A percentile compares a stretch with the other conserved stretches of the same genome.
phyloP scores from a whole-genome alignment of 768 basidiomycete species.

The Mrakia blollopis region DNA sequence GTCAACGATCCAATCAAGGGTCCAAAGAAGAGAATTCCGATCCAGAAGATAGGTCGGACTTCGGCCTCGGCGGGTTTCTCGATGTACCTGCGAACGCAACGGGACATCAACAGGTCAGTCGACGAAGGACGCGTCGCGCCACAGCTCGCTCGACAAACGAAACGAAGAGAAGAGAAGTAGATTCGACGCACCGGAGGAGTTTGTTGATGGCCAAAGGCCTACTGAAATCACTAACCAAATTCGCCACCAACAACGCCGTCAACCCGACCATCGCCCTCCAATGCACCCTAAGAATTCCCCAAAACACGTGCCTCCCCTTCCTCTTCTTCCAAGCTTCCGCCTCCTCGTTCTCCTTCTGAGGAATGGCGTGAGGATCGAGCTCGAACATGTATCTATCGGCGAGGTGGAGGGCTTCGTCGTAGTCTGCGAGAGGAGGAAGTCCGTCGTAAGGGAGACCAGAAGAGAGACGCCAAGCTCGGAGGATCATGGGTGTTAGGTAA shows the following conservation, averaged over 20 bases:
- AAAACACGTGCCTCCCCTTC: constrained; percentile 49
- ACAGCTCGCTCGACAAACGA: background rate
- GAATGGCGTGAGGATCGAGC: constrained; percentile 46
- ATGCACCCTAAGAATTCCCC: constrained; percentile 48
- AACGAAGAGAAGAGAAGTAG: background rate
- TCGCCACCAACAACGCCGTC: constrained; percentile 33
- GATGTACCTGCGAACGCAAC: constrained; percentile 44
- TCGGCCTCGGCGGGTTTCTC: constrained; percentile 54
- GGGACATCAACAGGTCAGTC: background rate
- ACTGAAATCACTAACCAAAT: constrained; percentile 42
- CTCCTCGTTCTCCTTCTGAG: constrained; percentile 39
- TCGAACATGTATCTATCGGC: constrained; percentile 39
- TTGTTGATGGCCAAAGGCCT: constrained; percentile 21
- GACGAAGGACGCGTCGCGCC: background rate
- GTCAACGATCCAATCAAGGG: constrained; percentile 48
- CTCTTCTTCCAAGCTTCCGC: constrained; percentile 42
- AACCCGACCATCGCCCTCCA: constrained; percentile 36
- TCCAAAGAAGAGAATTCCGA: constrained; percentile 58
- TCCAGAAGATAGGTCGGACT: constrained; percentile 56
- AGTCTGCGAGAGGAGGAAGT: constrained; percentile 52
- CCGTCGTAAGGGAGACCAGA: constrained; percentile 42
- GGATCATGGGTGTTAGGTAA: constrained; percentile 38
- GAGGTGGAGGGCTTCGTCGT: constrained; percentile 43
- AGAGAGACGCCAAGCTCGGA: constrained; percentile 38
- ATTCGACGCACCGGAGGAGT: background rate